Evolutionary conservation across 2,329 filamentous ascomycete species (phyloP), one percentile per base, ranked within the genome.

Genomic region (Fusarium pseudocircinatum): DNA sequence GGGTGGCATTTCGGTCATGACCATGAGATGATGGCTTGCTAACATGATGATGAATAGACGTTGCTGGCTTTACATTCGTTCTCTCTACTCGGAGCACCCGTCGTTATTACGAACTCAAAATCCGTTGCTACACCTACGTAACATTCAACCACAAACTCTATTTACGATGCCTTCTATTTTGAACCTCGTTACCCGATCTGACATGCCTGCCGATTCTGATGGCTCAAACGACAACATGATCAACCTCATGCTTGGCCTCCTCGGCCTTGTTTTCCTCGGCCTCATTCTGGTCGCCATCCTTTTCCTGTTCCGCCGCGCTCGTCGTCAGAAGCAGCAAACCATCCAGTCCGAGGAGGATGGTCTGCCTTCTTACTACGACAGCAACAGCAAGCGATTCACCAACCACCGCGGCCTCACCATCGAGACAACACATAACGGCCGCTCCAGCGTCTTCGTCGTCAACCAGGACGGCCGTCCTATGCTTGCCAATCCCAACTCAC

Each of bases 391-490:
- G 79, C 81, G 82, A 75, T 84, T 83, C 71, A 85, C 86, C 78
- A 90, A 89, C 80, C 83, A 84, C 76, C 84, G 83, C 63, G 85
- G 86, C 63, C 85, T 91, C 53, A 90, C 88, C 70, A 90, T 91
- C 74, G 85, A 89, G 81, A 90, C 88, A 42, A 83, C 84, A 53
- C 82, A 85, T 78, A 82, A 85, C 69, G 88, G 88, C 76, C 87
- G 87, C 74, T 90, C 91, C 62, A 94, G 94, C 70, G 87, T 96
- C 75, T 88, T 94, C 69, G 89, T 96, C 78, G 93, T 94, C 81
- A 90, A 93, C 78, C 92, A 94, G 82, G 94, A 96, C 83, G 90
- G 92, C 72, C 84, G 87, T 80, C 90, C 90, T 74, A 91, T 97
- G 84, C 90, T 96, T 75, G 88, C 91, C 73, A 93, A 93, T 83